Evolutionary conservation across 306 rosid species (phyloP).

Genomic region (Trifolium dubium): DNA sequence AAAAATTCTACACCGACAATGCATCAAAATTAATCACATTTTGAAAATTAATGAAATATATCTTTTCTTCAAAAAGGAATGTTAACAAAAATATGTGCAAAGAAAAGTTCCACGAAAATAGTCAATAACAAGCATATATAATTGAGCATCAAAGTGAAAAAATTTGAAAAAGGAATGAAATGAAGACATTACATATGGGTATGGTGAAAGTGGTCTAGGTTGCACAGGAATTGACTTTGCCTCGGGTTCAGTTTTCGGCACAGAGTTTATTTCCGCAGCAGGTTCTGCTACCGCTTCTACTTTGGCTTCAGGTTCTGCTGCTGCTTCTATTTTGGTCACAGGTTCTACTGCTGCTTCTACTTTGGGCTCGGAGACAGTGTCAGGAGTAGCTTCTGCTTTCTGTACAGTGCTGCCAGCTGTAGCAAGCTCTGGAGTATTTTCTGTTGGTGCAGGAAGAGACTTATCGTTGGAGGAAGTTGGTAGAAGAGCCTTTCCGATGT

Average conservation of each 20-base stretch:
- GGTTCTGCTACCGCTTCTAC: slow-evolving; percentile 42
- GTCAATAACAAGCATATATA: slow-evolving; percentile 25
- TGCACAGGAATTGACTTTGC: slow-evolving; percentile 59
- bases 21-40: no score
- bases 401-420: slow-evolving; percentile 49
- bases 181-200: slow-evolving; percentile 63
- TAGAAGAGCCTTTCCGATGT: slow-evolving; percentile 85
- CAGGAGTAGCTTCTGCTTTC: slow-evolving; percentile 57
- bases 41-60: no score
- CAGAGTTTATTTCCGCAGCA: slow-evolving; percentile 64
- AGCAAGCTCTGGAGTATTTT: slow-evolving; percentile 52
- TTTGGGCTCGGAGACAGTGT: slow-evolving; percentile 42
- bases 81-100: neutral
- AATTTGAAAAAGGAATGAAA: slow-evolving; percentile 27
- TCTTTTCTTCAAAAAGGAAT: no score
- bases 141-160: slow-evolving; percentile 38
- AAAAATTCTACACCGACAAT: no score
- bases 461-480: slow-evolving; percentile 60
- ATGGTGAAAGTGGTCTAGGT: slow-evolving; percentile 82
- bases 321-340: slow-evolving; percentile 9
- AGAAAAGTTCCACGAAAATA: slow-evolving; percentile 35
- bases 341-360: slow-evolving; percentile 51
- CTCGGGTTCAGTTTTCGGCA: slow-evolving; percentile 63
- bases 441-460: slow-evolving; percentile 71
- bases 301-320: slow-evolving; percentile 49